These are phyloP conservation scores for Schizophyllum commune DNA, from an alignment of 1,284 basidiomycete genomes.

Conservation along the genomic window DNA sequence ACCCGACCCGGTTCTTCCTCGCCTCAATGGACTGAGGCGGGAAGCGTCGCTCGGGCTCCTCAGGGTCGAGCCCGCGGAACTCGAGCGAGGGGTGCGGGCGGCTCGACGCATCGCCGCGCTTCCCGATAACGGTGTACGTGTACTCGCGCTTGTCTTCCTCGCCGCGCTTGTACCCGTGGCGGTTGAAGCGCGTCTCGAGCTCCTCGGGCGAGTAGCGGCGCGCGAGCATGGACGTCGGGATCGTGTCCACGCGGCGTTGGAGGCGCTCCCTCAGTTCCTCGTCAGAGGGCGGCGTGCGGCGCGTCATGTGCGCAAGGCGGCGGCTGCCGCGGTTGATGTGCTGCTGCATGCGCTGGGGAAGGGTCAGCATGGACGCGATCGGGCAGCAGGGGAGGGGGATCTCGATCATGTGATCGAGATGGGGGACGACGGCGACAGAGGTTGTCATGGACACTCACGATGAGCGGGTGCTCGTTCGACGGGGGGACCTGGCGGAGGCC, in stretches of 20 bases:
- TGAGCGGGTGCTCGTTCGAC: constrained; percentile 47
- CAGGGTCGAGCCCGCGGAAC: background rate
- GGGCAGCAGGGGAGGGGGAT: background rate
- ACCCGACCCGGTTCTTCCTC: background rate
- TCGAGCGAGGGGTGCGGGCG: background rate
- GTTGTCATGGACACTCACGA: constrained; percentile 37
- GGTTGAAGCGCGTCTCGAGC: constrained; percentile 18
- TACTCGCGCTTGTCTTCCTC: background rate
- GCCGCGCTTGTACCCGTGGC: constrained; percentile 7
- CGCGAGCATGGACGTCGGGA: constrained; percentile 18
- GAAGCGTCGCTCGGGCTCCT: background rate
- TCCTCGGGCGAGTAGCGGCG: background rate
- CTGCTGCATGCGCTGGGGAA: constrained; percentile 55
- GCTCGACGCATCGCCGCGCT: background rate
- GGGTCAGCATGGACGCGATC: background rate
- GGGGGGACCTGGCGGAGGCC: constrained; percentile 43
- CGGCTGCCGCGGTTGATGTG: constrained; percentile 59
- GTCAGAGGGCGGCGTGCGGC: constrained; percentile 42
- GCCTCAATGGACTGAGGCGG: background rate
- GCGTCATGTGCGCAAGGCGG: constrained; percentile 65
- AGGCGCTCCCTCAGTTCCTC: constrained; percentile 44
- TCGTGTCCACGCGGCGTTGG: constrained; percentile 43
- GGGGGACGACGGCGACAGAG: background rate
- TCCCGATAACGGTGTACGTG: background rate
- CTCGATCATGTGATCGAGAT: background rate